phyloP scores from a whole-genome alignment of 257 asterid genomes.

The Capsicum chinense region DNA sequence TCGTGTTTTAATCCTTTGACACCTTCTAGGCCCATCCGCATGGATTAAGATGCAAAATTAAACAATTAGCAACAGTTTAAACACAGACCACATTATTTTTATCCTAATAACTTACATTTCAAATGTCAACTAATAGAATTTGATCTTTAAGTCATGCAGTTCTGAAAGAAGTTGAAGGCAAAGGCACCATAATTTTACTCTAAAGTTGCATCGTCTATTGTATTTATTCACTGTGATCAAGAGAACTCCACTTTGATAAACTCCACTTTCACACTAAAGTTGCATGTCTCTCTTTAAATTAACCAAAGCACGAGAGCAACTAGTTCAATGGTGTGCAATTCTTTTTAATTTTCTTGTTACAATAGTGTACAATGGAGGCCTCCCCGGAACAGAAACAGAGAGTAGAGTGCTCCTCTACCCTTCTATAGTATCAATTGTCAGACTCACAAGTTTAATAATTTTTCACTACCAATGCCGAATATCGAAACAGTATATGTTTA shows the following conservation, averaged over 20 bases:
- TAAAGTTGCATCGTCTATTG: neutral
- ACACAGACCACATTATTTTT: constrained; percentile 5
- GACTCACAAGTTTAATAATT: neutral
- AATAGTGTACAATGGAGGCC: neutral
- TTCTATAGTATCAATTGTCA: neutral
- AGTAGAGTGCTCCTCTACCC: neutral
- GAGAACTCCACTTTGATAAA: no score
- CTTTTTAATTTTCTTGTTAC: neutral
- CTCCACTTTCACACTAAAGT: neutral
- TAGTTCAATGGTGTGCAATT: neutral
- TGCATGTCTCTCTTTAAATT: neutral
- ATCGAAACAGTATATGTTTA: neutral
- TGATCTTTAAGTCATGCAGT: neutral
- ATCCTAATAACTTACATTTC: neutral
- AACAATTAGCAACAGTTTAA: neutral
- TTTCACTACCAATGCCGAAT: neutral
- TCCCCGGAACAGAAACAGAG: neutral
- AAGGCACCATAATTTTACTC: neutral
- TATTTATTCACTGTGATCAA: no score
- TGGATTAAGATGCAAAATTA: neutral
- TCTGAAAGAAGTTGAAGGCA: neutral
- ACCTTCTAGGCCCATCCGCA: neutral
- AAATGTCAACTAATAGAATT: neutral
- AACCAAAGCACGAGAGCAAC: neutral
- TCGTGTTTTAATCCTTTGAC: neutral